Percentiles rank a stretch among this genome's conserved stretches.
Conservation (phyloP, 345 rosid genomes). For the Pugionium cornutum region DNA sequence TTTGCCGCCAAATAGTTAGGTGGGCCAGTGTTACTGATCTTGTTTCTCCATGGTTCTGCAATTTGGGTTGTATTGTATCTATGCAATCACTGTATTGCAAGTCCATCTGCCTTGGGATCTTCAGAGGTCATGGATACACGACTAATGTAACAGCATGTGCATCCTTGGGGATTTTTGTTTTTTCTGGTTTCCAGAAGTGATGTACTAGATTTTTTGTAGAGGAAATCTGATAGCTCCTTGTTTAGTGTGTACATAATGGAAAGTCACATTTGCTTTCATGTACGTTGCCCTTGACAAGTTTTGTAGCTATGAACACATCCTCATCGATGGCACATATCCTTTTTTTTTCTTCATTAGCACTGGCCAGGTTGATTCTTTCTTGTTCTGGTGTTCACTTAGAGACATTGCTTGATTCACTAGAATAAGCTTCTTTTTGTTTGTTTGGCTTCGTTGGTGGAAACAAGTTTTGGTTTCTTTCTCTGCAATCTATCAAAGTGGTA, state of each 20-base stretch:
- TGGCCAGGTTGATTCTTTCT: slow-evolving; percentile 25
- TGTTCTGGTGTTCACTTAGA: neutral
- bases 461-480: too few relatives aligned
- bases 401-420: slow-evolving; percentile 5
- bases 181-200: slow-evolving; percentile 36
- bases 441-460: too few relatives aligned
- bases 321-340: slow-evolving; percentile 16
- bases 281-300: neutral
- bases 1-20: slow-evolving; percentile 37
- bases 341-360: slow-evolving; percentile 8
- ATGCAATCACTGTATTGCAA: slow-evolving; percentile 32
- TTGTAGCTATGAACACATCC: slow-evolving; percentile 17
- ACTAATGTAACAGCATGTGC: slow-evolving; percentile 29
- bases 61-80: slow-evolving; percentile 33
- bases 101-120: slow-evolving; percentile 28
- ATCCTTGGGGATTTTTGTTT: slow-evolving; percentile 38
- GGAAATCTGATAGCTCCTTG: neutral
- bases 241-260: slow-evolving; percentile 33
- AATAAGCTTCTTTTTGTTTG: too few relatives aligned
- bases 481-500: too few relatives aligned
- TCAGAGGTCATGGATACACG: slow-evolving; percentile 32
- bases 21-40: slow-evolving; percentile 33
- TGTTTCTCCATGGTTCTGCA: slow-evolving; percentile 28
- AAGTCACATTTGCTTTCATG: slow-evolving; percentile 10
- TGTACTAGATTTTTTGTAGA: slow-evolving; percentile 18